phyloP scores from a whole-genome alignment of 1,284 basidiomycete genomes.

The Cutaneotrichosporon cavernicola region DNA sequence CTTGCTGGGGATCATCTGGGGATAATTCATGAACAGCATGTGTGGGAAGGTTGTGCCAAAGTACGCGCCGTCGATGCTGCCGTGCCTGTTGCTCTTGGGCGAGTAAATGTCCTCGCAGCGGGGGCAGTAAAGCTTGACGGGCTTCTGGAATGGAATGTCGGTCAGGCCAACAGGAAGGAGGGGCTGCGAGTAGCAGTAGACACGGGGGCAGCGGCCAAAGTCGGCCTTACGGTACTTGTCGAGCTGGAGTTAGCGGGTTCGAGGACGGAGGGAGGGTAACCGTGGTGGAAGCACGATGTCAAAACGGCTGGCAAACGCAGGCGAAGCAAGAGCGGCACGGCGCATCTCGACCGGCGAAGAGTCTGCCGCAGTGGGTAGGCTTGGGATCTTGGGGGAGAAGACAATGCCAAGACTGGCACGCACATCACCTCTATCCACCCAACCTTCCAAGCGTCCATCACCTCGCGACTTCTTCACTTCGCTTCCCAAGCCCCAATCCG shows the following conservation, averaged over 20 bases:
- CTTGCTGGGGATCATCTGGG: slow-evolving; percentile 82
- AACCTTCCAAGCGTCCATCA: neutral
- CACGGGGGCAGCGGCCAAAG: slow-evolving; percentile 92
- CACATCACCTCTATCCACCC: too few species aligned
- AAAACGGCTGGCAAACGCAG: neutral
- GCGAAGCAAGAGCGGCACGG: neutral
- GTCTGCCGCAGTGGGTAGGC: too few species aligned
- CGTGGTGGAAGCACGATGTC: neutral
- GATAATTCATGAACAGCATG: slow-evolving; percentile 91
- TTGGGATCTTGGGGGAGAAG: too few species aligned
- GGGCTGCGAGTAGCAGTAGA: slow-evolving; percentile 85
- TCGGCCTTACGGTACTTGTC: slow-evolving; percentile 97
- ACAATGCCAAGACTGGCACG: too few species aligned
- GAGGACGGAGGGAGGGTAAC: neutral
- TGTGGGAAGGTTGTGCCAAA: slow-evolving; percentile 96
- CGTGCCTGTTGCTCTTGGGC: slow-evolving; percentile 89
- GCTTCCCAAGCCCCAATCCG: neutral
- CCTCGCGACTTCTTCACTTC: neutral
- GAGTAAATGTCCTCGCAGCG: slow-evolving; percentile 96
- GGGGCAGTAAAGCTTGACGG: slow-evolving; percentile 93
- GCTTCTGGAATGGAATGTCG: slow-evolving; percentile 91
- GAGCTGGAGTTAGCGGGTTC: slow-evolving; percentile 59
- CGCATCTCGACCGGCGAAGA: too few species aligned
- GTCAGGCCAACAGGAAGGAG: slow-evolving; percentile 93
- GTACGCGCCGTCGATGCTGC: slow-evolving; percentile 92